A percentile compares a stretch with the other conserved stretches of the same genome.
phyloP scores from a whole-genome alignment of 257 asterid species.

The Lycium barbarum region DNA sequence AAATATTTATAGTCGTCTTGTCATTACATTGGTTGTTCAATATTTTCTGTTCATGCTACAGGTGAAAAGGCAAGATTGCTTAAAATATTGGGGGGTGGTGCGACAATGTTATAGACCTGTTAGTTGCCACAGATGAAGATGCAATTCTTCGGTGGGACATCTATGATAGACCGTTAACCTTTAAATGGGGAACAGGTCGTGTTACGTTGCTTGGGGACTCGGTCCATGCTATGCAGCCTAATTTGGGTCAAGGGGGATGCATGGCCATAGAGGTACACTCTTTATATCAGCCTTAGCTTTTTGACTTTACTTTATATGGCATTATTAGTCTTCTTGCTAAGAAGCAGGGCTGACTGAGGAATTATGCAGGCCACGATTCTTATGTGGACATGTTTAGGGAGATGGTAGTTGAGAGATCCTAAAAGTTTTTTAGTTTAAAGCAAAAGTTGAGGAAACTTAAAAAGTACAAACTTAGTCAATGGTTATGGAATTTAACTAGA shows the following conservation, averaged over 20 bases:
- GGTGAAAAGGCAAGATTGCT: slow-evolving; percentile 88
- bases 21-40: not conserved
- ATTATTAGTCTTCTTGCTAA: slow-evolving; percentile 6
- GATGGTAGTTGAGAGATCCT: not conserved
- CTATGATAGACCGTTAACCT: slow-evolving; percentile 74
- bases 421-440: not conserved
- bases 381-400: not conserved
- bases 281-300: not conserved
- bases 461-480: not conserved
- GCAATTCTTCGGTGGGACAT: slow-evolving; percentile 95
- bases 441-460: too few species aligned
- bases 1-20: not conserved
- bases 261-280: slow-evolving; percentile 96
- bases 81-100: slow-evolving; percentile 88
- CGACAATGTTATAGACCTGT: slow-evolving; percentile 81
- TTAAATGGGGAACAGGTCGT: slow-evolving; percentile 94
- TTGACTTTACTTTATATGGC: not conserved
- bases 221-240: slow-evolving; percentile 98
- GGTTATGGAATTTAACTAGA: not conserved
- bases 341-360: not conserved
- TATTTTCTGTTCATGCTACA: slow-evolving; percentile 40
- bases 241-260: slow-evolving; percentile 99
- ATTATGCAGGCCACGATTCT: not conserved
- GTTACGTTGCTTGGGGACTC: slow-evolving; percentile 98
- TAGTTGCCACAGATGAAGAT: slow-evolving; percentile 84